Evolutionary conservation across 225 moss, liverwort and hornwort species (phyloP).

Genomic region (Marchantia polymorpha): DNA sequence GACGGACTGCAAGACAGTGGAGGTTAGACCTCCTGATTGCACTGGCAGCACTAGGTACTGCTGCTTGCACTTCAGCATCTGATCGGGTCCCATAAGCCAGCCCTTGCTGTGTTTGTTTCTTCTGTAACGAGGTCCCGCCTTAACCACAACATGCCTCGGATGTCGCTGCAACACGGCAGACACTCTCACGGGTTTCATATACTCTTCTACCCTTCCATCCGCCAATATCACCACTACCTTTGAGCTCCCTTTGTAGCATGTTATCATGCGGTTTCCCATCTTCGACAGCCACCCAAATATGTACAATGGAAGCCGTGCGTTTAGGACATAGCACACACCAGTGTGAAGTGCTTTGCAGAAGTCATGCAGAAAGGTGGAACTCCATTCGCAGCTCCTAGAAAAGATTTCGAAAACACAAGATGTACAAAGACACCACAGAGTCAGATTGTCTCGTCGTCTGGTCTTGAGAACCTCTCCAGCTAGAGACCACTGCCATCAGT

Average conservation of each 20-base stretch:
- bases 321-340: background rate
- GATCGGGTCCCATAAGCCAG: conserved; percentile 3
- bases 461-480: no score
- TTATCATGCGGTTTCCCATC: conserved; percentile 2
- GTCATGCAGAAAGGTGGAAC: no score
- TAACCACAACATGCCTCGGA: conserved; percentile 16
- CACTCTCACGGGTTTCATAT: conserved; percentile 1
- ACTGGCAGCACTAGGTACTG: conserved; percentile 7
- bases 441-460: no score
- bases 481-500: no score
- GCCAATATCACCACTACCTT: background rate
- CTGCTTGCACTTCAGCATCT: background rate
- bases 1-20: background rate
- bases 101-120: background rate
- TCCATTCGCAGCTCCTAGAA: background rate
- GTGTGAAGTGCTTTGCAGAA: no score
- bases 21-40: background rate
- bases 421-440: background rate
- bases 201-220: conserved; percentile 11
- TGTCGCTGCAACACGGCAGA: conserved; percentile 3
- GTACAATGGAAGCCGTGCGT: background rate
- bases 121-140: background rate
- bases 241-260: conserved; percentile 8
- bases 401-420: background rate
- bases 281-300: background rate